Evolutionary conservation across 2,329 filamentous ascomycete genomes (phyloP), one percentile per base, ranked within the genome.

Genomic region (Fusarium papillatum): DNA sequence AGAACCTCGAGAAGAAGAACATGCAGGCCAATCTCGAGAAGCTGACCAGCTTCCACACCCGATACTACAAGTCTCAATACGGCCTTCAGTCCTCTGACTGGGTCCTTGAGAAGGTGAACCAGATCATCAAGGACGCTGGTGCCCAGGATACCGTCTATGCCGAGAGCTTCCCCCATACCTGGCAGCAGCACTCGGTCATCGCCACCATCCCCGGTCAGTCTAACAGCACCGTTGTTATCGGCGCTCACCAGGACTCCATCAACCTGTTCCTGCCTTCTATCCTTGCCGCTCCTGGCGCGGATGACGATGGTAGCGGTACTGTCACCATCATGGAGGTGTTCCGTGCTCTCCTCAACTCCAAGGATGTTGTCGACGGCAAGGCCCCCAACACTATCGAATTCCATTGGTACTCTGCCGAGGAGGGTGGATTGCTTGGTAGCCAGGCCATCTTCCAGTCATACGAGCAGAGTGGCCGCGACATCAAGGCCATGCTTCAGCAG

Each of bases 401-500:
- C 84, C 96, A 98, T 85, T 98, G 95, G 95, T 98, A 98, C 86
- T 95, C 93, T 55, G 95, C 95, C 14, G 95, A 98, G 83, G 95
- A 98, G 84, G 95, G 93, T 63, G 95, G 96, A 39, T 88, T 98
- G 57, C 90, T 98, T 5, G 95, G 95, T 70, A 96, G 94, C 80
- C 95, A 98, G 83, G 96, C 94, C 66, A 94, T 98, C 83, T 98
- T 98, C 87, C 89, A 90, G 63, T 86, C 90, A 10, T 98, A 98
- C 81, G 93, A 94, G 84, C 91, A 93, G 82, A 85, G 90, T 26
- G 89, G 90, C 38, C 90, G 93, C 31, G 92, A 96, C 76, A 90
- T 98, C 83, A 97, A 96, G 86, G 96, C 96, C 39, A 98, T 98
- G 97, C 90, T 98, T 66, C 96, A 98, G 87, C 96, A 98, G 85